Base-by-base conservation (phyloP, 352 stramenopile genomes). In the Pythium rishiriense region DNA sequence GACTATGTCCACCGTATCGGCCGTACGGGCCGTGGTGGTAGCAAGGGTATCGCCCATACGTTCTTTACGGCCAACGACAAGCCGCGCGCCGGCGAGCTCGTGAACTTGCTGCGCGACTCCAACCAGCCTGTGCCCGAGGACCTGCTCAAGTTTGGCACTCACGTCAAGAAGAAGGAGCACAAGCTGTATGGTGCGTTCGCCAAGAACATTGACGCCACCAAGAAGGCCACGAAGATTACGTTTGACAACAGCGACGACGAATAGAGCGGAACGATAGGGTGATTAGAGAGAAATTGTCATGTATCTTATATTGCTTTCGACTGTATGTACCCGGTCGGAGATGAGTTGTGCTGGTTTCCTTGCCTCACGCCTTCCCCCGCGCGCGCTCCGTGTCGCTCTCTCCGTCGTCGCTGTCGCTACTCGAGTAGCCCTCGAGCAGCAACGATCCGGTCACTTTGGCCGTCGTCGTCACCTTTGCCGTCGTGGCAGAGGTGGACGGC, bases 101-200 rank as follows among this genome's bases (percentile, higher is more conserved):
- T 99, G 42, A 98, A 99, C 71, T 77, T 99, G 22, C 87, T 99
- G 77, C 89, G 83, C 60, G 90, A 98, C 60, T 88, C 94, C 50
- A 97, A 97, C 56, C 93, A 98, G 71, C 58, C 83, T 25, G 89
- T 99, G 60, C 97, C 97, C 4, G 84, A 94, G 26, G 96, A 96
- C 48, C 78, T 99, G 35, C 92, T 97, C 70, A 98, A 98, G 72
- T 99, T 99, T 76, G 97, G 97, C 63, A 99, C 96, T 62, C 97
- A 98, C 33, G 98, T 99, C 50, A 99, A 99, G 83, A 99, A 99
- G 86, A 99, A 99, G 91, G 96, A 99, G 76, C 96, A 99, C 89
- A 99, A 99, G 71, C 74, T 99, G 21, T 99, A 99, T 72, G 97
- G 97, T 49, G 97, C 96, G 50, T 98, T 98, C 47, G 92, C 93